phyloP scores from a whole-genome alignment of 2,329 filamentous ascomycete species.

The Proliferodiscus dingleyae region DNA sequence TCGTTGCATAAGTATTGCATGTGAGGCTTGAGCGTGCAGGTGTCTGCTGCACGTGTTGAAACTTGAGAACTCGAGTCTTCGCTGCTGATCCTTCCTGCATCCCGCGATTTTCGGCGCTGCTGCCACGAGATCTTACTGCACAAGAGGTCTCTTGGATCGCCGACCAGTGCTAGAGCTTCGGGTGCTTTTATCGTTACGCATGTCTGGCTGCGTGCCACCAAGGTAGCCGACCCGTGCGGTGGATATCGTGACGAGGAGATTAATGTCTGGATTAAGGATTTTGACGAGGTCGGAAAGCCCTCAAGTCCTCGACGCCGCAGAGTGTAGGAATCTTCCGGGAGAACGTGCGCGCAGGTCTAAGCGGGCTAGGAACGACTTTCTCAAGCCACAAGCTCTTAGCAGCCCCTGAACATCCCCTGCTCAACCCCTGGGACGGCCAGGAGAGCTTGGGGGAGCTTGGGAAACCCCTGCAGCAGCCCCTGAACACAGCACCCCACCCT shows the following conservation, averaged over 20 bases:
- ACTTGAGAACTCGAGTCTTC: no score
- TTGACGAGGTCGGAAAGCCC: not conserved
- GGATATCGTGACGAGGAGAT: conserved; percentile 1
- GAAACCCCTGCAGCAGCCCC: not conserved
- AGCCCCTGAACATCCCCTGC: not conserved
- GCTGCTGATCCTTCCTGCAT: not conserved
- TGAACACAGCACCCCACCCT: not conserved
- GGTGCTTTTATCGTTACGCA: conserved; percentile 10
- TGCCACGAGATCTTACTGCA: not conserved
- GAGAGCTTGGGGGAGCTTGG: not conserved
- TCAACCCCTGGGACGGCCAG: not conserved
- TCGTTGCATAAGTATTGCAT: no score
- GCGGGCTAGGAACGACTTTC: conserved; percentile 1
- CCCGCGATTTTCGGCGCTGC: not conserved
- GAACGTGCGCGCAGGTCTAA: conserved; percentile 7
- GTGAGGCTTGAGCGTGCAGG: no score
- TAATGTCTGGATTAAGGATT: not conserved
- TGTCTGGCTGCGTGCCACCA: not conserved
- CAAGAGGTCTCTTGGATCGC: not conserved
- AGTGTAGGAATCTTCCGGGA: conserved; percentile 3
- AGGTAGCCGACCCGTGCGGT: not conserved
- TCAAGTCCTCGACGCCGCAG: not conserved
- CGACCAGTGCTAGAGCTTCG: conserved; percentile 1
- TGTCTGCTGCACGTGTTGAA: no score
- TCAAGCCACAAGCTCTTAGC: not conserved